Evolutionary conservation across 2,329 filamentous ascomycete genomes (phyloP).

Genomic region (Hypoxylon sp.): DNA sequence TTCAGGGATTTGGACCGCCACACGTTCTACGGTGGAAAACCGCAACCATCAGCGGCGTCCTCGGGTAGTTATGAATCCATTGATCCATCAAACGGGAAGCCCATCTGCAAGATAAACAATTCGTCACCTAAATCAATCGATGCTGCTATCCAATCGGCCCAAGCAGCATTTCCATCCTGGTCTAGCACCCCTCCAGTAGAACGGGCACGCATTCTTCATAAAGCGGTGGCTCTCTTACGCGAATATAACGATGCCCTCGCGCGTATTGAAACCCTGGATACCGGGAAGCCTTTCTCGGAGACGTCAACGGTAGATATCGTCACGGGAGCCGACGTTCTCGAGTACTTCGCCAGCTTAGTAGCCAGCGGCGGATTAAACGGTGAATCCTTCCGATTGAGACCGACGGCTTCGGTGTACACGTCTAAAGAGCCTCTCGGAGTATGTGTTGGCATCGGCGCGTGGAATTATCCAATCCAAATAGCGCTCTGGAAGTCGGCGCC

Average conservation of each 20-base stretch:
- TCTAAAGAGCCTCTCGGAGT: conserved; percentile 86
- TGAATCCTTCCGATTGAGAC: conserved; percentile 80
- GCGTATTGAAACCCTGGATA: conserved; percentile 84
- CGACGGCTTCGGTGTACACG: conserved; percentile 86
- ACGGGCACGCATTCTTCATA: conserved; percentile 83
- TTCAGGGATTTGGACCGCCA: conserved; percentile 62
- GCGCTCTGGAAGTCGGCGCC: conserved; percentile 91
- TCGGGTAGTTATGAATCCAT: conserved; percentile 78
- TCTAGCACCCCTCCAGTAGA: conserved; percentile 80
- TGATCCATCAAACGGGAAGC: conserved; percentile 78
- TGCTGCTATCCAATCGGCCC: conserved; percentile 78
- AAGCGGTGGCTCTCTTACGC: conserved; percentile 80
- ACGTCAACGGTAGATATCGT: conserved; percentile 87
- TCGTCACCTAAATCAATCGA: conserved; percentile 78
- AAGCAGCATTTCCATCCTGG: conserved; percentile 81
- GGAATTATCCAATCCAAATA: conserved; percentile 94
- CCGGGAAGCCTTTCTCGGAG: conserved; percentile 87
- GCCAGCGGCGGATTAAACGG: conserved; percentile 85
- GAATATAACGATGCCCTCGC: conserved; percentile 85
- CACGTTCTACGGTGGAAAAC: conserved; percentile 82
- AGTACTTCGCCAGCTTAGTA: conserved; percentile 87
- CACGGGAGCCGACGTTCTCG: conserved; percentile 86
- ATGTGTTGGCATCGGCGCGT: conserved; percentile 88
- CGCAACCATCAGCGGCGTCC: conserved; percentile 72
- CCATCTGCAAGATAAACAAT: conserved; percentile 79